These are phyloP conservation scores for Globisporangium megalacanthum DNA, from an alignment of 352 stramenopile species.

Conservation along the genomic window DNA sequence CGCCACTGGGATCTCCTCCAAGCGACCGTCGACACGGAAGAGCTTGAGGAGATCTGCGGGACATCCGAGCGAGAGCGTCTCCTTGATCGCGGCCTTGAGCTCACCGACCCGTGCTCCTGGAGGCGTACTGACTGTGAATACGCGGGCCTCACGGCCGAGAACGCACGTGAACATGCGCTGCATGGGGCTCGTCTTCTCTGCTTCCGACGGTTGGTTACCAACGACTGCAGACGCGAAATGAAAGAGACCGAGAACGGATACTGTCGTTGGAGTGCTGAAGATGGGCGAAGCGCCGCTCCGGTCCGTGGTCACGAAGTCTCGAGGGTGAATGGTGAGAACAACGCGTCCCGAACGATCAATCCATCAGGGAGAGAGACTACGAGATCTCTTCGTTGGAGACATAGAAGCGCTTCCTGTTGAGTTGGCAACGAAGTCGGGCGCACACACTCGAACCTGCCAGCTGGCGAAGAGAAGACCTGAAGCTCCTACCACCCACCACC, in stretches of 20 bases:
- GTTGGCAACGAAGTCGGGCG: too few relatives aligned
- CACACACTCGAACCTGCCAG: not conserved
- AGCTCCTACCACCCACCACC: too few relatives aligned
- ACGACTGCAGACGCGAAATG: not conserved
- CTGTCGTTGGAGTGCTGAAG: too few relatives aligned
- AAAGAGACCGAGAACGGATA: not conserved
- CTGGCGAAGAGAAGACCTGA: not conserved
- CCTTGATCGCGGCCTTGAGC: not conserved
- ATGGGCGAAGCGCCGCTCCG: too few relatives aligned
- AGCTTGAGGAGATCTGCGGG: slow-evolving; percentile 1
- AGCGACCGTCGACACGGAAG: not conserved
- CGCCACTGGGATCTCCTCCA: not conserved
- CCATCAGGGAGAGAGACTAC: not conserved
- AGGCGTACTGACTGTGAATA: not conserved
- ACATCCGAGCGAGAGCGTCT: slow-evolving; percentile 3
- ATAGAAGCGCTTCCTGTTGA: too few relatives aligned
- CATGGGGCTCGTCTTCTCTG: not conserved
- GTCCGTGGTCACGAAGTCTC: too few relatives aligned
- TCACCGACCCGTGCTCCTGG: not conserved
- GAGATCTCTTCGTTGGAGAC: not conserved
- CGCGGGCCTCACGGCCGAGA: not conserved
- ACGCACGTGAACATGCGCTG: not conserved
- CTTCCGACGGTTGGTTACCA: not conserved
- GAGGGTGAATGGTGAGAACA: not conserved
- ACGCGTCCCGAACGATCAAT: not conserved